These are phyloP conservation scores for Yamadazyma paraphyllophila DNA, from an alignment of 805 yeast species.

Conservation along the genomic window DNA sequence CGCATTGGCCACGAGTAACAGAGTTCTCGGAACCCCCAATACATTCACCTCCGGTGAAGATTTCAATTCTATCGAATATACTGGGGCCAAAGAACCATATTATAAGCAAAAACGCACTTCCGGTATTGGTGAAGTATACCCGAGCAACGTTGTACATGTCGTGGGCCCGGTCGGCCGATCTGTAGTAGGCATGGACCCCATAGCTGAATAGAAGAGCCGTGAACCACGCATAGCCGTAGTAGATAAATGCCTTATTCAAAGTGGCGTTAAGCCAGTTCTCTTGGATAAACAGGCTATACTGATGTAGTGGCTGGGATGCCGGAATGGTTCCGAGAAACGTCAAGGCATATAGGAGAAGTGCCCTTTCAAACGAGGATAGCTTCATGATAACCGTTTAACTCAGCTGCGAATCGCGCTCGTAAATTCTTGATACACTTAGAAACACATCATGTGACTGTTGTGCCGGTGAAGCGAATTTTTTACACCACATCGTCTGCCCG, in stretches of 20 bases:
- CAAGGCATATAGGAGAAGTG: neutral
- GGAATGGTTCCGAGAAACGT: conserved; percentile 3
- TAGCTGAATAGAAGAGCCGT: neutral
- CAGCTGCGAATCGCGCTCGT: too few species aligned
- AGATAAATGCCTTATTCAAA: conserved; percentile 2
- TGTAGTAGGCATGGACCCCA: neutral
- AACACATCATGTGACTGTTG: too few species aligned
- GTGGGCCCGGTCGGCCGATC: neutral
- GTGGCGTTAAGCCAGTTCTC: neutral
- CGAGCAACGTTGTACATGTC: neutral
- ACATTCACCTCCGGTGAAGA: conserved; percentile 4
- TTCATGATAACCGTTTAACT: neutral
- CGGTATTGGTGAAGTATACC: neutral
- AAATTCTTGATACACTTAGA: too few species aligned
- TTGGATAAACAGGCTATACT: neutral
- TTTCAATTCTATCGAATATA: conserved; percentile 7
- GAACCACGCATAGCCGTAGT: conserved; percentile 5
- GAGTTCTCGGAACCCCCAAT: neutral
- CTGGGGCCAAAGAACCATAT: conserved; percentile 9
- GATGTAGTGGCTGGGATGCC: neutral
- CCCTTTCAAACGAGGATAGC: neutral
- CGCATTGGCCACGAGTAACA: conserved; percentile 3
- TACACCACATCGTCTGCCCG: too few species aligned
- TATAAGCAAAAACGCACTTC: neutral
- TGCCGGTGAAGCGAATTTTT: too few species aligned